Evolutionary conservation across 257 asterid genomes (phyloP), one percentile per base, ranked within the genome.

Genomic region (Solanum etuberosum): DNA sequence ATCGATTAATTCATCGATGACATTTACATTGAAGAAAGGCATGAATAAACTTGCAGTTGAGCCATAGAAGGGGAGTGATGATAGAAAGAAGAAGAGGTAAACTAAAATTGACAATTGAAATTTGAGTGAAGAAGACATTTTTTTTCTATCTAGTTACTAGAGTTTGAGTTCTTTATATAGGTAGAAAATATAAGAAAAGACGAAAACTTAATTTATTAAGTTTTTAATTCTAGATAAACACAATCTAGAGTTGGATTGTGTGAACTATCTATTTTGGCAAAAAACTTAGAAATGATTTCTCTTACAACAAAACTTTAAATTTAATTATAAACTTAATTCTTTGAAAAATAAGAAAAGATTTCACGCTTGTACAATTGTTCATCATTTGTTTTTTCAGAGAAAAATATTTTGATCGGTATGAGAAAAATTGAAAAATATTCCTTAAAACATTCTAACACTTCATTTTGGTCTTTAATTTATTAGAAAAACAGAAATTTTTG

Each of bases 401-500:
- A 9, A 40, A 40, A 40, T 40, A 40, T 40, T 40, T 40, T 40
- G 4, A 40, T 40, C 2, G 16, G 5, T 4, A 12, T 43, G 18
- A 46, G 18, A 46, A 46, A 46, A 46, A 46, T 4, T 46, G 0
- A 48, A 48, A 48, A 18, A 15, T 48, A 15, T 0, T 48, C 59
- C 59, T 0, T 0, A 48, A 48, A 48, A 48, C 0, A 48, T 18
- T 0, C 61, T 2, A 51, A 51, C 61, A 16, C 23, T 12, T 18
- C 4, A 51, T 1, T 18, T 51, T 51, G 23, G n/a, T 51, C 61
- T 51, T 51, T 18, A 51, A 51, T 51, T 51, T 51, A 51, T 51
- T 51, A 51, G 61, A 51, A 18, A 6, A 46, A 4, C 0, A 51
- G 0, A 18, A 51, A 2, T 15, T 51, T 51, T 51, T 51, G 61